Evolutionary conservation across 306 rosid species (phyloP), one percentile per base, ranked within the genome.

Genomic region (Trifolium repens): DNA sequence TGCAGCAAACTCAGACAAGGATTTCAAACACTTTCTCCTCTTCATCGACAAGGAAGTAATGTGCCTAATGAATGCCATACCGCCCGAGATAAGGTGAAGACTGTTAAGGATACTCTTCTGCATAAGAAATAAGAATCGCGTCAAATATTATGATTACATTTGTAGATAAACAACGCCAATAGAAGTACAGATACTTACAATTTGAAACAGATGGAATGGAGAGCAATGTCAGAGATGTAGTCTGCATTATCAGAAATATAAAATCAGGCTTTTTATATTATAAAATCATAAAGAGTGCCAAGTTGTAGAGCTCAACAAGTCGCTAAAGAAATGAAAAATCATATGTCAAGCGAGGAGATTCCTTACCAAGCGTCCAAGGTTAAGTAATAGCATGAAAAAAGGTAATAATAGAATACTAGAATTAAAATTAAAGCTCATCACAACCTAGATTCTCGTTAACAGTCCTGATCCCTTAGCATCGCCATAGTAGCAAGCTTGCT

Each of bases 301-400:
- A 11, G 34, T 52, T 8, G 8, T 61, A 13, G 53, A 60, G 12
- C 49, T 35, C 67, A 79, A 43, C 42, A 74, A 26, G 14, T 69
- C 77, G 62, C 73, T 52, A 42, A 52, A 53, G 69, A 74, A 59
- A 52, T 67, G 19, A 67, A 69, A 53, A 69, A 62, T 61, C 77
- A 22, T n/a, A 30, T 52, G 60, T 69, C 8, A 69, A 17, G 53
- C 47, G 9, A 50, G 47, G 30, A 9, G 22, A 16, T 7, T 63
- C 30, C 5, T 71, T 71, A 9, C 15, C 40, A 62, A 37, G 5
- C 3, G 15, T 3, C 14, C 13, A 59, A 16, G 16, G 55, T 16
- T 40, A n/a, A 69, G 52, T 47, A 79, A 59, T 17, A 57, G 24
- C 62, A 57, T 10, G 24, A 8, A 27, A 47, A 68, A 74, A 34